Base-by-base conservation (phyloP, 139 green algal genomes). In the Chlamydomonas schloesseri region DNA sequence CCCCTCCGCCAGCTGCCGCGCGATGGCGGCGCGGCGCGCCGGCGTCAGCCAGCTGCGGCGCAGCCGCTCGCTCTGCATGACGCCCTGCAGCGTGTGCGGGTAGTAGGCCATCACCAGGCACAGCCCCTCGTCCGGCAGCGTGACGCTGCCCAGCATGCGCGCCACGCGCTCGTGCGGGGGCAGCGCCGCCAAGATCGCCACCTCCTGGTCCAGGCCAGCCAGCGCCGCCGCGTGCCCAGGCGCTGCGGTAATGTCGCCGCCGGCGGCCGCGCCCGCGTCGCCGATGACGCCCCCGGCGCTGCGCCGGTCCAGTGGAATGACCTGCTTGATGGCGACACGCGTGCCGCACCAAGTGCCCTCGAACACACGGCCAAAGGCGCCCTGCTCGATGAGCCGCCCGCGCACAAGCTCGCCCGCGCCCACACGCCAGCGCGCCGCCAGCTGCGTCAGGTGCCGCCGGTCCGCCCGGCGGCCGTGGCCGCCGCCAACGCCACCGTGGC, bases 81-180 rank as follows among this genome's bases (percentile, higher is more conserved):
- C 46, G 47, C 47, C 68, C 79, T 85, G 78, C 67, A 85, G 64
- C 33, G 79, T 85, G 67, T 85, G 33, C 0, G 79, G 79, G 53
- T 87, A 87, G 81, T 65, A 87, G 17, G 68, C 69, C 81, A 87
- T 87, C 3, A 87, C 81, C 65, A 85, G 64, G 79, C 79, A 85
- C 31, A 47, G 47, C 36, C 79, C 79, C 67, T 85, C 79, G 0
- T 47, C 79, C 13, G 79, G 65, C 47, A 85, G 67, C 65, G 57
- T 34, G n/a, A 77, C 79, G 79, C 79, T 76, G 47, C 79, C 79
- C n/a, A 85, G 68, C 79, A 85, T 76, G 31, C 79, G 79, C 23
- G 79, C 79, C 47, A 85, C 76, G 15, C 79, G 65, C 68, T 85
- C 79, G 50, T 85, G 79, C 11, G 79, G 67, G 47, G 79, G 79